Base-by-base conservation (phyloP, 228 moss, liverwort and hornwort species). In the Sphagnum magellanicum region DNA sequence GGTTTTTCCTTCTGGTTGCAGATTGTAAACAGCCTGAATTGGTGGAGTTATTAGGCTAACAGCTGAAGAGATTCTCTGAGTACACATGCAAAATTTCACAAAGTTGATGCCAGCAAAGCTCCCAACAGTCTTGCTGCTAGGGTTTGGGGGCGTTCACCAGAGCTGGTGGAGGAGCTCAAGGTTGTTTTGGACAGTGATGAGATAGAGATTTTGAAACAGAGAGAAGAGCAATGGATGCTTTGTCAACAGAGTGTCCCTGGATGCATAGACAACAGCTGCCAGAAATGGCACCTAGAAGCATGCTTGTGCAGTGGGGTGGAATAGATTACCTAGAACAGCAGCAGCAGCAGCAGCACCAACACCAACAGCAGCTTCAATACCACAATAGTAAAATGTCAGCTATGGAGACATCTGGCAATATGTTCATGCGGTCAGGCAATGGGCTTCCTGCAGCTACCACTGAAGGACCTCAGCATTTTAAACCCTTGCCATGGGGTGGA, bases 381-480 rank as follows among this genome's bases (percentile, higher is more conserved):
- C 72, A 55, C 16, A 64, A 47, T 65, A 72, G 52, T 63, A 75
- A 60, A 65, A 71, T 74, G 71, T 64, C 75, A 15, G 63, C 71
- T 17, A 68, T 75, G 50, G 74, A 75, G 51, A 67, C 71, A 67
- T 68, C 68, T 50, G 71, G 68, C 50, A 75, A 71, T 60, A 79
- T 75, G 79, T 79, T 71, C 50, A 60, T 75, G 63, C 74, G 75
- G 13, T 72, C 68, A 14, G 72, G 71, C 15, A 32, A 32, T 32
- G 68, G 67, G 11, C 49, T 74, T 16, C 62, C 66, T 4, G 58
- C 62, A 51, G 62, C 73, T 14, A 5, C 73, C 6, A 64, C 63
- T 16, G 75, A 75, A 9, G 62, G 63, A 49, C 17, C 12, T 11
- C 68, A 61, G 16, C 32, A 70, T 6, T 74, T 8, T 13, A 61